Conservation (phyloP, 2,329 filamentous ascomycete species). For the Exophiala sp. region DNA sequence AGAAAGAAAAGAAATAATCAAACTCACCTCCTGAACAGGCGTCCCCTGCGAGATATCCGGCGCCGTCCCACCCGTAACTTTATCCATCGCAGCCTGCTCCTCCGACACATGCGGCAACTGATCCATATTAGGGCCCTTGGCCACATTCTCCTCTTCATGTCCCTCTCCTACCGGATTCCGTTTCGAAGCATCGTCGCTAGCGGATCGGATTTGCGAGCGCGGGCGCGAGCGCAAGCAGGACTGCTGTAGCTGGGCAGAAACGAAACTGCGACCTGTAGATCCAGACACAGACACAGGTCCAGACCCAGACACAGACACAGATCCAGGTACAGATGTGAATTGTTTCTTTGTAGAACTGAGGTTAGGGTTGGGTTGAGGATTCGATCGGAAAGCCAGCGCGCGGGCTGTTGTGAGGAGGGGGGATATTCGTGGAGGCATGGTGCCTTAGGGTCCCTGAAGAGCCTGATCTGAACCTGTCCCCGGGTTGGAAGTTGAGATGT, state of each 20-base stretch:
- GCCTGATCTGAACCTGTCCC: no score
- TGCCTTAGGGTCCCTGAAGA: no score
- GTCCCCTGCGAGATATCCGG: slow-evolving; percentile 62
- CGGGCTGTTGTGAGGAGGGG: slow-evolving; percentile 43
- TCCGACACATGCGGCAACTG: slow-evolving; percentile 56
- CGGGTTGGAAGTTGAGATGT: no score
- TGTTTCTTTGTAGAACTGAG: no score
- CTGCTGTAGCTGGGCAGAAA: no score
- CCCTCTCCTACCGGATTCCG: no score
- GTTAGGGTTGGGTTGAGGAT: no score
- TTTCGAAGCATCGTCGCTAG: slow-evolving; percentile 30
- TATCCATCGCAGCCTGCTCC: slow-evolving; percentile 56
- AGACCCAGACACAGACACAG: no score
- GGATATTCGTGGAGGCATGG: slow-evolving; percentile 53
- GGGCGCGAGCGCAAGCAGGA: background rate
- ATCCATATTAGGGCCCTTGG: slow-evolving; percentile 47
- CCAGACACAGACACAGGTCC: no score
- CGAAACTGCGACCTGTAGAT: no score
- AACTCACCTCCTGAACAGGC: slow-evolving; percentile 58
- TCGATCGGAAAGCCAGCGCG: slow-evolving; percentile 25
- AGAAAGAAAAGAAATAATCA: background rate
- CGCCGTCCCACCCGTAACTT: slow-evolving; percentile 51
- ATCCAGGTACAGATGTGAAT: no score
- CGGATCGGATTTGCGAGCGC: slow-evolving; percentile 29
- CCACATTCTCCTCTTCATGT: no score